Percentiles rank a stretch among this genome's conserved stretches.
phyloP scores from a whole-genome alignment of 371 early-diverging fungal species.

The Saksenaea oblongispora region DNA sequence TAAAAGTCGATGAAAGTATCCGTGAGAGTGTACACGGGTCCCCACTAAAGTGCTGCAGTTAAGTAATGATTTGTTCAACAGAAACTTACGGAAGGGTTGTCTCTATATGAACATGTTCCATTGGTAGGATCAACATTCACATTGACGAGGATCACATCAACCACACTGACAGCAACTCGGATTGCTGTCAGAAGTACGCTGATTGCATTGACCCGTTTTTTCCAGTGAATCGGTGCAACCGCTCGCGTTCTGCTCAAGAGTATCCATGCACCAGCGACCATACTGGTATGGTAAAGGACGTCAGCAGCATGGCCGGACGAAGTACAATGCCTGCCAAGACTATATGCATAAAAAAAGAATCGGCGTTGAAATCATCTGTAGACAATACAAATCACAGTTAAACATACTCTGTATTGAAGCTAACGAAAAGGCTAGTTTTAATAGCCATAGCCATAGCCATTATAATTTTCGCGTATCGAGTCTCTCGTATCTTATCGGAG shows the following conservation, averaged over 20 bases:
- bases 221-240: conserved; percentile 28
- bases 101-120: not conserved
- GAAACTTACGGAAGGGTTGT: not conserved
- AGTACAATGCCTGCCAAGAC: conserved; percentile 12
- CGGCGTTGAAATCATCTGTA: not conserved
- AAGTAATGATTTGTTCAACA: not conserved
- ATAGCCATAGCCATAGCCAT: conserved; percentile 8
- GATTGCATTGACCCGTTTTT: conserved; percentile 4
- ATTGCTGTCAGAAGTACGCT: conserved; percentile 12
- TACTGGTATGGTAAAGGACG: conserved; percentile 36
- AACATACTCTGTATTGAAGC: not conserved
- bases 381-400: not conserved
- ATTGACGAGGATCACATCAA: conserved; percentile 26
- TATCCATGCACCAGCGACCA: conserved; percentile 34
- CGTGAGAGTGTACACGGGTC: conserved; percentile 42
- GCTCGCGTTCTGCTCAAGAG: conserved; percentile 31
- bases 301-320: conserved; percentile 26
- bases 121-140: not conserved
- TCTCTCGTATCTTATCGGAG: not conserved
- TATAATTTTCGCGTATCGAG: conserved; percentile 8
- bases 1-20: conserved; percentile 45
- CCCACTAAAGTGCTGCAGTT: conserved; percentile 28
- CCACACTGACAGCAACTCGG: conserved; percentile 27
- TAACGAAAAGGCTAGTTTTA: conserved; percentile 5
- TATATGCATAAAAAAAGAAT: not conserved